A percentile compares a stretch with the other conserved stretches of the same genome.
phyloP scores from a whole-genome alignment of 2,329 filamentous ascomycete species.

The Chalara sp. region DNA sequence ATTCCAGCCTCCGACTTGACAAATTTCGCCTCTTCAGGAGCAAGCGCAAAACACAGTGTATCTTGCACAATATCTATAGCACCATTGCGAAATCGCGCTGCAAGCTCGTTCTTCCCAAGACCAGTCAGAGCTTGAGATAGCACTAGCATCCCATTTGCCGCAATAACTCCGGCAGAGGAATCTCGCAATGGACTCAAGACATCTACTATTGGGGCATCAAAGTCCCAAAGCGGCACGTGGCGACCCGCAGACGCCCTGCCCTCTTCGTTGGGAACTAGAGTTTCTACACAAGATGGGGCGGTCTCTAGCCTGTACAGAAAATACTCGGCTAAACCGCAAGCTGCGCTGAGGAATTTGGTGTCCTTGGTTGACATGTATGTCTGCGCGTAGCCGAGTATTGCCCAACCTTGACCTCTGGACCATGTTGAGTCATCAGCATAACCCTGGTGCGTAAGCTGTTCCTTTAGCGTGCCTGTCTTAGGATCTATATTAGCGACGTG shows the following conservation, averaged over 20 bases:
- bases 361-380: conserved; percentile 42
- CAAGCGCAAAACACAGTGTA: conserved; percentile 13
- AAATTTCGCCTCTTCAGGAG: conserved; percentile 9
- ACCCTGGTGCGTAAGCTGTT: conserved; percentile 40
- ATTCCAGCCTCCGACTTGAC: background rate
- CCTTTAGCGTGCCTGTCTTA: conserved; percentile 34
- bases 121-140: conserved; percentile 29
- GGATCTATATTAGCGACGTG: conserved; percentile 43
- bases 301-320: conserved; percentile 34
- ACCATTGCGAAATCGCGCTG: conserved; percentile 12
- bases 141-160: conserved; percentile 36
- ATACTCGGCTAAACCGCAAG: conserved; percentile 38
- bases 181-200: conserved; percentile 25
- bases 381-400: conserved; percentile 28
- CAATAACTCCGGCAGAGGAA: conserved; percentile 33
- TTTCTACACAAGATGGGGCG: background rate
- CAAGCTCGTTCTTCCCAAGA: background rate
- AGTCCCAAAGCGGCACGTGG: conserved; percentile 36
- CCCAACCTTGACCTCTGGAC: conserved; percentile 41
- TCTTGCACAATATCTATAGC: conserved; percentile 14
- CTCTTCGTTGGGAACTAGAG: background rate
- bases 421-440: conserved; percentile 39
- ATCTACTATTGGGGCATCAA: conserved; percentile 38
- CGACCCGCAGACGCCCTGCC: conserved; percentile 11
- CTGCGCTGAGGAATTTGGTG: conserved; percentile 33